Evolutionary conservation across 257 asterid species (phyloP).

Genomic region (Nicotiana benthamiana): DNA sequence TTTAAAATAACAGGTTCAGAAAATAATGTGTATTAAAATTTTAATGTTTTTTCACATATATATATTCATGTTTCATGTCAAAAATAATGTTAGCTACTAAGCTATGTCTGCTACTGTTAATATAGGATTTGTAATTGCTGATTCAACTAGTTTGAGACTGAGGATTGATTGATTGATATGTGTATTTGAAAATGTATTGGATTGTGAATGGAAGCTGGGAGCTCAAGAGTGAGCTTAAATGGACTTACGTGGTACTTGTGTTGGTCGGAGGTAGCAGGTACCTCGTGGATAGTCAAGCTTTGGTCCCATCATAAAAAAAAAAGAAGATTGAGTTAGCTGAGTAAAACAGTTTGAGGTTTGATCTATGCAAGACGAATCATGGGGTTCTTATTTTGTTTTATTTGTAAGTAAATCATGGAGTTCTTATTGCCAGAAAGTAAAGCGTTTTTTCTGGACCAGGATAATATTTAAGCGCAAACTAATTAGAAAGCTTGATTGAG

Average conservation of each 20-base stretch:
- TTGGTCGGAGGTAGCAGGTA: too few species aligned
- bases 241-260: too few species aligned
- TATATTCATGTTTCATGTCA: too few species aligned
- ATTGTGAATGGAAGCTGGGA: not conserved
- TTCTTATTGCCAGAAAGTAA: not conserved
- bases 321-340: not conserved
- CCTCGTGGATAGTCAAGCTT: too few species aligned
- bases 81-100: too few species aligned
- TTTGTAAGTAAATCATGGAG: not conserved
- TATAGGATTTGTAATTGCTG: not conserved
- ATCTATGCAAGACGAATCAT: not conserved
- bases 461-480: not conserved
- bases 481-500: not conserved
- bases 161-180: not conserved
- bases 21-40: too few species aligned
- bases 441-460: not conserved
- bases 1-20: too few species aligned
- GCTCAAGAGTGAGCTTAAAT: not conserved
- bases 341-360: not conserved
- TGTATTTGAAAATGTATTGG: not conserved
- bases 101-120: too few species aligned
- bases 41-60: too few species aligned
- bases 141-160: not conserved
- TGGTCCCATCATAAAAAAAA: too few species aligned
- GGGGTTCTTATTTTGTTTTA: not conserved